Base-by-base conservation (phyloP, 2,329 filamentous ascomycete species). In the Cytospora leucostoma region DNA sequence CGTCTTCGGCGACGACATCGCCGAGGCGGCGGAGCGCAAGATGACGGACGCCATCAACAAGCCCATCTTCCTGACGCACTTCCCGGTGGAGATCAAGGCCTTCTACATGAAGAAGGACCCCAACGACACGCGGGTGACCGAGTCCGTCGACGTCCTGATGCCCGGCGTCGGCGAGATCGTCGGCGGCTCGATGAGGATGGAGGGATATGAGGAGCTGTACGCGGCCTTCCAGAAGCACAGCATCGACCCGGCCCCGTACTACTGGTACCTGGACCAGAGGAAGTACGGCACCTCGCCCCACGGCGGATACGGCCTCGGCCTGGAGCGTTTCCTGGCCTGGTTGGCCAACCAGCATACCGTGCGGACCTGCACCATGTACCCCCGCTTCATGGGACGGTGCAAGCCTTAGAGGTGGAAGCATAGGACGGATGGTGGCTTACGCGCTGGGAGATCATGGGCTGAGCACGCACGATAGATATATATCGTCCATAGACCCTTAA, bases 201-300 rank as follows among this genome's bases (percentile, higher is more conserved):
- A 93, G 74, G 88, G 91, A 74, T 92, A 91, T 74, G 91, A 96
- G 15, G 93, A 97, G 82, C 80, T 97, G 69, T 88, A 97, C 82
- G 88, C 84, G 32, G 95, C 92, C 1, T 99, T 96, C 76, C 87
- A 92, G 77, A 87, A 89, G 67, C 90, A 97, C 78, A 89, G 89
- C 49, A 96, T 98, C 75, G 87, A 91, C 71, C 87, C 93, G 21
- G 85, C 85, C 70, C 88, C 89, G 53, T 98, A 98, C 80, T 98
- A 96, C 84, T 99, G 95, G 95, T 99, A 98, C 81, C 96, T 93
- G 37, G 95, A 97, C 79, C 93, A 97, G 85, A 84, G 93, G 74
- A 96, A 95, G 91, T 97, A 98, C 74, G 95, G 95, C 62, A 93
- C 90, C 61, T 93, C 90, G 52, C 92, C 93, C 34, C 94, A 98